Evolutionary conservation across 306 rosid species (phyloP).

Genomic region (Lablab purpureus): DNA sequence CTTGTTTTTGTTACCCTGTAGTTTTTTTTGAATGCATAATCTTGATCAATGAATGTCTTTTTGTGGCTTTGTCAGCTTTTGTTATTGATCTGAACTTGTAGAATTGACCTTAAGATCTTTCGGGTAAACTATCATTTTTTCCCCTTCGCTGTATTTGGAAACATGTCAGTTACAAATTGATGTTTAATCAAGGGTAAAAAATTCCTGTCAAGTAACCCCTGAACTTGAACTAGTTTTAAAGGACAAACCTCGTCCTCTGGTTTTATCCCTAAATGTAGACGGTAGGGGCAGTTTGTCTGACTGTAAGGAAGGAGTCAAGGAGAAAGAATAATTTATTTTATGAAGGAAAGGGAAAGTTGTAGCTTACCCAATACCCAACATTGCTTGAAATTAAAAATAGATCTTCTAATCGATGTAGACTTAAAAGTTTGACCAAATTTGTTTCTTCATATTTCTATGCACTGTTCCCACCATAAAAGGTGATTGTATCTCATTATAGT

Average conservation of each 20-base stretch:
- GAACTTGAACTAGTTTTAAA: background rate
- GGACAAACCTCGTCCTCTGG: background rate
- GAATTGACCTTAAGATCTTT: background rate
- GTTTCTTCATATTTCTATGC: too few relatives aligned
- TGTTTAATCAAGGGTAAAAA: slow-evolving; percentile 8
- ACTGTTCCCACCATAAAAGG: too few relatives aligned
- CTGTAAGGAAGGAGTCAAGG: background rate
- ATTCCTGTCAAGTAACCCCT: background rate
- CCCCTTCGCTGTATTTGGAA: background rate
- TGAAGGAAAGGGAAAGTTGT: background rate
- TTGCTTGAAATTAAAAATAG: too few relatives aligned
- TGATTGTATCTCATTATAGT: too few relatives aligned
- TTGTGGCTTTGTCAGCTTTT: slow-evolving; percentile 7
- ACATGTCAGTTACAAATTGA: background rate
- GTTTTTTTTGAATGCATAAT: background rate
- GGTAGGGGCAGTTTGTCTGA: background rate
- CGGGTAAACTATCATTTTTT: background rate
- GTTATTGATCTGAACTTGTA: slow-evolving; percentile 18
- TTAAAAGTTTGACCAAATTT: too few relatives aligned
- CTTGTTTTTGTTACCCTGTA: background rate
- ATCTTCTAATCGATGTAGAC: too few relatives aligned
- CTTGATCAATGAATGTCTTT: slow-evolving; percentile 46
- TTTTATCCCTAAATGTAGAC: slow-evolving; percentile 10
- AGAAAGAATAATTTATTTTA: background rate
- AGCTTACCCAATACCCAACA: background rate